These are phyloP conservation scores for Heliamphora pulchella DNA, from an alignment of 179 eudicot genomes.

Conservation along the genomic window DNA sequence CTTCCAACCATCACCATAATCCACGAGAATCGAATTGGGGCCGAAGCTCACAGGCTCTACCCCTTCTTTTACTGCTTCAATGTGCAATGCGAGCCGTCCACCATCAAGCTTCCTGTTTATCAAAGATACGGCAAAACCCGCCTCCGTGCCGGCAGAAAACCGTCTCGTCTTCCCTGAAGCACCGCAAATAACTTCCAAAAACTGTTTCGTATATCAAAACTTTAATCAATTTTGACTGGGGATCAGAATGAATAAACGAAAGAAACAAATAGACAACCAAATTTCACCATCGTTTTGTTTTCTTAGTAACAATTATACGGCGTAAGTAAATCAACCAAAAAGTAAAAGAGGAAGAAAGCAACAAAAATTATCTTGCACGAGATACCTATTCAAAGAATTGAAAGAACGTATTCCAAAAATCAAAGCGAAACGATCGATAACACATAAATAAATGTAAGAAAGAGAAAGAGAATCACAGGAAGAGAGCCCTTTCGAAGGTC, in stretches of 20 bases:
- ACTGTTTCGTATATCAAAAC: constrained; percentile 30
- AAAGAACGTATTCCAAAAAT: background rate
- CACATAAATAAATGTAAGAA: background rate
- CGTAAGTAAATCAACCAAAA: background rate
- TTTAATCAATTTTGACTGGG: background rate
- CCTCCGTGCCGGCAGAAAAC: constrained; percentile 67
- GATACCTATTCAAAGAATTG: background rate
- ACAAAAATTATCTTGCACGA: background rate
- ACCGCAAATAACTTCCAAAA: constrained; percentile 62
- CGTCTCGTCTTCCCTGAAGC: constrained; percentile 53
- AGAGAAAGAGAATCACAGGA: constrained; percentile 22
- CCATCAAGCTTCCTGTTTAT: constrained; percentile 52
- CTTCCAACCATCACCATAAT: constrained; percentile 67
- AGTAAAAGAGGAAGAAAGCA: background rate
- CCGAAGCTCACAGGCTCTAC: constrained; percentile 75
- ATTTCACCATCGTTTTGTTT: background rate
- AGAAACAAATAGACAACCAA: background rate
- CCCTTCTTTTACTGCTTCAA: constrained; percentile 69
- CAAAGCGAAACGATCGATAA: background rate
- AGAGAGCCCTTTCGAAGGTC: constrained; percentile 16
- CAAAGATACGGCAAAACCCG: constrained; percentile 61
- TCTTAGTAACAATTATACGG: background rate
- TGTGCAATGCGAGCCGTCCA: constrained; percentile 40
- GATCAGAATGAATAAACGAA: background rate
- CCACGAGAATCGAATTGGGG: constrained; percentile 51